Percentiles rank a stretch among this genome's conserved stretches.
Evolutionary conservation across 306 rosid species (phyloP).

Genomic region (Nissolia schottii): DNA sequence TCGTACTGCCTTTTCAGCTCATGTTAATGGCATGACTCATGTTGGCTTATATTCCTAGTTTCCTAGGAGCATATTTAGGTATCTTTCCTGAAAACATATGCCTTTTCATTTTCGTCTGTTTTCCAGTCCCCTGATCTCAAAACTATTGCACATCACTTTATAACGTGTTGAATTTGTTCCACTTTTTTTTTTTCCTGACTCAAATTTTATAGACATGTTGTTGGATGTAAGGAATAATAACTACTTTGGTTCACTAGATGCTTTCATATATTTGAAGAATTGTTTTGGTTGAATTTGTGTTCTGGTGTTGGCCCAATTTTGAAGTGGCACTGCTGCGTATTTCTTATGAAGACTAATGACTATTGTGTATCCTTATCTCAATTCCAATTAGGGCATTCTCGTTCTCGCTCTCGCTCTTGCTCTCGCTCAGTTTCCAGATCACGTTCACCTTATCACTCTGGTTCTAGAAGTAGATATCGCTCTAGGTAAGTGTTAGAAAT

Average conservation of each 20-base stretch:
- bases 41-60: not conserved
- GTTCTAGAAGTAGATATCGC: slow-evolving; percentile 74
- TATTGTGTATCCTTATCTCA: slow-evolving; percentile 4
- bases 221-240: not conserved
- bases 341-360: not conserved
- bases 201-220: not conserved
- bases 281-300: not conserved
- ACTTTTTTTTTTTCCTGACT: not conserved
- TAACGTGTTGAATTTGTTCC: not conserved
- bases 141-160: not conserved
- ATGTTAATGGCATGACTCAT: not conserved
- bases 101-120: not conserved
- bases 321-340: not conserved
- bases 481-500: slow-evolving; percentile 73
- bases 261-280: not conserved
- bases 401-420: no score
- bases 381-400: slow-evolving; percentile 65
- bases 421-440: slow-evolving; percentile 81
- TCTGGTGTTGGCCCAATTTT: not conserved
- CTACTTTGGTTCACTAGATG: not conserved
- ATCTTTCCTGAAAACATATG: not conserved
- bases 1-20: not conserved
- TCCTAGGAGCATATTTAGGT: not conserved
- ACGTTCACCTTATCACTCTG: slow-evolving; percentile 64
- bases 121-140: not conserved